Evolutionary conservation across 1,139 yeast genomes (phyloP).

Genomic region (Suhomyces ambrosiae): DNA sequence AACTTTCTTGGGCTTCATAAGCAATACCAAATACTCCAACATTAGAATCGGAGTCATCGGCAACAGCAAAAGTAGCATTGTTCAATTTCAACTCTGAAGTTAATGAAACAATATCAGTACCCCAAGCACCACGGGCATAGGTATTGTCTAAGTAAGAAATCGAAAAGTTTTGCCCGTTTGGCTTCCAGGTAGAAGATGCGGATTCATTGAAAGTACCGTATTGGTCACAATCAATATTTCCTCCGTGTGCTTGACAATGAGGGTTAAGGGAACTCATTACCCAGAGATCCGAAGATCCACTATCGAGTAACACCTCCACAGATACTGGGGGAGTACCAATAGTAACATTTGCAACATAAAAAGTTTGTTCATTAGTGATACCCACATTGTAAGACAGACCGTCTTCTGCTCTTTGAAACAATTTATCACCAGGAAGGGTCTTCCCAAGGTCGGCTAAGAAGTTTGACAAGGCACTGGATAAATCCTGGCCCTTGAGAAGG

Average conservation of each 20-base stretch:
- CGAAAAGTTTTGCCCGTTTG: conserved; percentile 43
- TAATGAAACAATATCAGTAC: conserved; percentile 45
- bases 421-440: conserved; percentile 1
- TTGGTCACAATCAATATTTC: conserved; percentile 31
- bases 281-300: conserved; percentile 76
- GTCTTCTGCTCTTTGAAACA: neutral
- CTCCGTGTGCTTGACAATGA: conserved; percentile 27
- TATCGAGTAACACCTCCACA: conserved; percentile 59
- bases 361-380: conserved; percentile 18
- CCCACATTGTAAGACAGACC: conserved; percentile 7
- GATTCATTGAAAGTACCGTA: conserved; percentile 55
- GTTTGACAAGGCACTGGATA: conserved; percentile 18
- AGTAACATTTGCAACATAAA: conserved; percentile 41
- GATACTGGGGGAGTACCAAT: conserved; percentile 59
- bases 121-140: conserved; percentile 52
- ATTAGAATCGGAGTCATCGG: conserved; percentile 52
- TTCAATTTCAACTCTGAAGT: conserved; percentile 32
- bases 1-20: conserved; percentile 21
- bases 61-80: conserved; percentile 55
- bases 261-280: conserved; percentile 35
- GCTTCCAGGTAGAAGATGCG: conserved; percentile 46
- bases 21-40: conserved; percentile 69
- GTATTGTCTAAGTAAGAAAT: conserved; percentile 37
- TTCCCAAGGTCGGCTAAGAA: conserved; percentile 14
- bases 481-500: conserved; percentile 22